Evolutionary conservation across 1,284 basidiomycete species (phyloP).

Genomic region (Somion occarium): DNA sequence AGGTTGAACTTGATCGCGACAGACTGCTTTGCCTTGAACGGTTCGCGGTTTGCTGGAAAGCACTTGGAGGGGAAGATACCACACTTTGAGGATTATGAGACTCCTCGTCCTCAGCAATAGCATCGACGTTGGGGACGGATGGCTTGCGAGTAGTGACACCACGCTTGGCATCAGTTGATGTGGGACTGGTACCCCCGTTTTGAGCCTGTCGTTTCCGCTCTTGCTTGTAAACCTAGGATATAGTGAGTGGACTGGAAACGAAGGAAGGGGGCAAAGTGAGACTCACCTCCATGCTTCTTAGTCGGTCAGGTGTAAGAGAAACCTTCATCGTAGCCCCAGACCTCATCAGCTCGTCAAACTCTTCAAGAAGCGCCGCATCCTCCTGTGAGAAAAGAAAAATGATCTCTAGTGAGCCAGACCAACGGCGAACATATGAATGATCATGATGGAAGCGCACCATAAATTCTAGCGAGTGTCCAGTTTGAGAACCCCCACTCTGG

Average conservation of each 20-base stretch:
- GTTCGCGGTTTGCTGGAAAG: conserved; percentile 30
- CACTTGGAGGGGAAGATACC: conserved; percentile 33
- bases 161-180: conserved; percentile 14
- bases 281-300: conserved; percentile 85
- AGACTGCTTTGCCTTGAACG: conserved; percentile 1
- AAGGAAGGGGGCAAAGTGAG: conserved; percentile 12
- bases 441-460: conserved; percentile 11
- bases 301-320: conserved; percentile 87
- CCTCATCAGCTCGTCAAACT: conserved; percentile 89
- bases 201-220: conserved; percentile 15
- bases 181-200: conserved; percentile 20
- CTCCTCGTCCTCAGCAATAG: conserved; percentile 46
- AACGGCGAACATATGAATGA: conserved; percentile 1
- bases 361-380: conserved; percentile 58
- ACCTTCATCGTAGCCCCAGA: conserved; percentile 90
- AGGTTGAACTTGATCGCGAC: conserved; percentile 5
- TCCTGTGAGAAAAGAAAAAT: conserved; percentile 13
- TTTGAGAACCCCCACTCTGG: conserved; percentile 1
- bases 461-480: conserved; percentile 9
- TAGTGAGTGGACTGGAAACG: conserved; percentile 2
- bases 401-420: not conserved
- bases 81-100: conserved; percentile 17
- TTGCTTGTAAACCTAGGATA: conserved; percentile 24
- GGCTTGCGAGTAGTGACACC: conserved; percentile 18
- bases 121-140: conserved; percentile 51